These are phyloP conservation scores for Russula foetens DNA, from an alignment of 768 basidiomycete species.

Conservation along the genomic window DNA sequence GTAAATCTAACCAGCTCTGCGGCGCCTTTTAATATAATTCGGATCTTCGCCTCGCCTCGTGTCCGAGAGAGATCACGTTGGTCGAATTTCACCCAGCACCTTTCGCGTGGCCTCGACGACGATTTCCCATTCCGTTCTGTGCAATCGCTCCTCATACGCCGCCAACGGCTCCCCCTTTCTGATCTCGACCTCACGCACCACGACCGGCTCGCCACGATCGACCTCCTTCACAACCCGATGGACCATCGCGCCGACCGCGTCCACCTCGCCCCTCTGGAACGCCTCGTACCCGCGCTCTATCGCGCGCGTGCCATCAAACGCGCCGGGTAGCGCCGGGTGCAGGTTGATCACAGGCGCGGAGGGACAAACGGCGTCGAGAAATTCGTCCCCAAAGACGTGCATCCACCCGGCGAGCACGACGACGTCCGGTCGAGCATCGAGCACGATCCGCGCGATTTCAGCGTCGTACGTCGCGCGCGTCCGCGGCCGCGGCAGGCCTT, in stretches of 20 bases:
- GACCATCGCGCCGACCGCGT: constrained; percentile 80
- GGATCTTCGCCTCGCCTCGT: neutral
- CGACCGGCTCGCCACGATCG: constrained; percentile 81
- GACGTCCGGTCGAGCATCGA: constrained; percentile 62
- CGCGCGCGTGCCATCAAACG: constrained; percentile 94
- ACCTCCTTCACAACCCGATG: constrained; percentile 91
- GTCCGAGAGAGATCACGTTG: neutral
- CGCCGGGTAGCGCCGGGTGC: constrained; percentile 91
- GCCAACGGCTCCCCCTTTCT: constrained; percentile 62
- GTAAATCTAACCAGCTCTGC: constrained; percentile 4
- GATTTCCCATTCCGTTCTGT: constrained; percentile 78
- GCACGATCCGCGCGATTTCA: constrained; percentile 64
- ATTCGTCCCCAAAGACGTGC: constrained; percentile 84
- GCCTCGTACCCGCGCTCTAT: constrained; percentile 86
- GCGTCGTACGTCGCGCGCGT: constrained; percentile 81
- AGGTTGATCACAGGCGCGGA: constrained; percentile 87
- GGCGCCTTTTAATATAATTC: neutral
- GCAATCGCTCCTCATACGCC: constrained; percentile 68
- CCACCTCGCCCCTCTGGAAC: constrained; percentile 74
- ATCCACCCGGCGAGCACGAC: constrained; percentile 98
- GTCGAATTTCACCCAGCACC: constrained; percentile 48
- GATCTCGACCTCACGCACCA: constrained; percentile 74
- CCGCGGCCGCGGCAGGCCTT: constrained; percentile 32
- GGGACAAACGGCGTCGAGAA: constrained; percentile 58
- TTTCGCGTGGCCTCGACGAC: constrained; percentile 81